These are phyloP conservation scores for Coemansia sp. DNA, from an alignment of 192 early-diverging fungal genomes.

Conservation along the genomic window DNA sequence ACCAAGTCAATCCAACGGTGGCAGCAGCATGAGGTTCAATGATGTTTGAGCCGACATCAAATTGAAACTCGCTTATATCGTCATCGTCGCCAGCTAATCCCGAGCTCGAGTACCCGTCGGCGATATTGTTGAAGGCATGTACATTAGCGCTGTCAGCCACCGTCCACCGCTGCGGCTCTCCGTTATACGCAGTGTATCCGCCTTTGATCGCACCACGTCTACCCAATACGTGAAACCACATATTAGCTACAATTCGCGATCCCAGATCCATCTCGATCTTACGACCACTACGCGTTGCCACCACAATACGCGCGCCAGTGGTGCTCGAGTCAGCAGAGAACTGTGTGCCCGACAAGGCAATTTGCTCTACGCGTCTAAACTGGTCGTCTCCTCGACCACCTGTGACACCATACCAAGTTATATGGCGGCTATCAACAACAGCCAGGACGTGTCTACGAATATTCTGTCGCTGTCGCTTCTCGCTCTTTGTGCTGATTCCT, in stretches of 20 bases:
- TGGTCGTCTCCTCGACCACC: not conserved
- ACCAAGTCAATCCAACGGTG: constrained; percentile 17
- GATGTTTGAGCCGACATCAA: constrained; percentile 3
- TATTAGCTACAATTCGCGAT: constrained; percentile 20
- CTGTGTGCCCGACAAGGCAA: constrained; percentile 6
- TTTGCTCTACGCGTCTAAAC: constrained; percentile 6
- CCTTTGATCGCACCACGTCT: not conserved
- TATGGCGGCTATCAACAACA: constrained; percentile 6
- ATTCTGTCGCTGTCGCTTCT: not conserved
- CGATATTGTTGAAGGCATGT: constrained; percentile 7
- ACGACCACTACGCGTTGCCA: constrained; percentile 3
- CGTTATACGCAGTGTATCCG: constrained; percentile 1
- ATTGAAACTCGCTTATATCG: not conserved
- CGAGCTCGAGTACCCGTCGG: constrained; percentile 16
- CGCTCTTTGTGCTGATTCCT: not conserved
- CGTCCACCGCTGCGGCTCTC: not conserved
- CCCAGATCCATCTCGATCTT: constrained; percentile 41
- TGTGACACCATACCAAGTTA: constrained; percentile 5
- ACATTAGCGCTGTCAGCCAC: constrained; percentile 8
- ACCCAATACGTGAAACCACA: constrained; percentile 29
- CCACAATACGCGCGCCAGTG: not conserved
- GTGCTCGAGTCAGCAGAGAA: not conserved
- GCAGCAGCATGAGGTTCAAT: not conserved
- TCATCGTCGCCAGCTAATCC: constrained; percentile 8
- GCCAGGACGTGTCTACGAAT: not conserved